Evolutionary conservation across 2,329 filamentous ascomycete genomes (phyloP).

Genomic region (Escovopsis sp.): DNA sequence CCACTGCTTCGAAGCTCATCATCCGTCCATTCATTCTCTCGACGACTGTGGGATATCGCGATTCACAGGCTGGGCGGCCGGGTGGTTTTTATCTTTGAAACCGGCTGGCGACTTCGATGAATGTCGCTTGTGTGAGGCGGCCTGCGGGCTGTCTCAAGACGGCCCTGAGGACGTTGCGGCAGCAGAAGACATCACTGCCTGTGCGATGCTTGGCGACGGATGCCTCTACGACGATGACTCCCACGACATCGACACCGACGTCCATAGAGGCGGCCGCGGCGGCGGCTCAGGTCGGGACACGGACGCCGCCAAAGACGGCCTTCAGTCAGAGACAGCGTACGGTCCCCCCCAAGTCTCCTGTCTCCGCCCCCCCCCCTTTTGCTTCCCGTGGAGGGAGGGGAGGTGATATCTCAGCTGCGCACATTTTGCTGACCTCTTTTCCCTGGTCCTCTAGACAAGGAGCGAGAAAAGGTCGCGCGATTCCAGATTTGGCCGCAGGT

Average conservation of each 20-base stretch:
- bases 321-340: slow-evolving; percentile 21
- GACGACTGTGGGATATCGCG: no score
- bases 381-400: neutral
- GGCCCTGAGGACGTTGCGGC: slow-evolving; percentile 41
- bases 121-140: slow-evolving; percentile 46
- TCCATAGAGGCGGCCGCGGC: no score
- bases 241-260: no score
- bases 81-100: no score
- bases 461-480: slow-evolving; percentile 18
- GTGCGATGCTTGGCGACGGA: slow-evolving; percentile 37
- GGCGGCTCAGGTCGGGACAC: slow-evolving; percentile 11
- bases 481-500: slow-evolving; percentile 42
- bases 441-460: slow-evolving; percentile 15
- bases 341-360: slow-evolving; percentile 3
- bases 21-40: no score
- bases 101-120: no score
- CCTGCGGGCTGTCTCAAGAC: slow-evolving; percentile 57
- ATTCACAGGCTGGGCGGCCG: no score
- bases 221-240: no score
- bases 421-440: no score
- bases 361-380: neutral
- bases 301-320: slow-evolving; percentile 12
- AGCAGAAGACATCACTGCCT: slow-evolving; percentile 25
- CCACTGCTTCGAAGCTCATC: no score
- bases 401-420: no score